These are phyloP conservation scores for Lantana camara DNA, from an alignment of 257 asterid genomes.

Conservation along the genomic window DNA sequence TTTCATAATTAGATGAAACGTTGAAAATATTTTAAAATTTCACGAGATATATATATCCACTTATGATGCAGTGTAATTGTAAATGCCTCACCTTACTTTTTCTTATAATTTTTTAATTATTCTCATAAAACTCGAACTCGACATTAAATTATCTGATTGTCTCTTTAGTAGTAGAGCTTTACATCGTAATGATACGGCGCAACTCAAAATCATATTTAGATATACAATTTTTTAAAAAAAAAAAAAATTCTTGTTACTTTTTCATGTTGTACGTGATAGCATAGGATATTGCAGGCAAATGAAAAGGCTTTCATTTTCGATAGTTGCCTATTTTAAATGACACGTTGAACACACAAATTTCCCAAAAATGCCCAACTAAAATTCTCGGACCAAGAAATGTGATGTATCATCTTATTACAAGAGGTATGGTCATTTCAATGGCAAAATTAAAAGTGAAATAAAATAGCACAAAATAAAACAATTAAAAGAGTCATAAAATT, in stretches of 20 bases:
- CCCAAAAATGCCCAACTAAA: constrained; percentile 11
- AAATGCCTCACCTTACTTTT: too few species aligned
- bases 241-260: not conserved
- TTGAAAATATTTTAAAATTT: too few species aligned
- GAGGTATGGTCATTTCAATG: constrained; percentile 23
- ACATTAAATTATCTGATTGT: too few species aligned
- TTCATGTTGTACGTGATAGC: not conserved
- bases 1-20: too few species aligned
- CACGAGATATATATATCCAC: too few species aligned
- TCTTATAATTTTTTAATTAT: too few species aligned
- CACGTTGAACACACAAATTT: constrained; percentile 17
- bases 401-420: constrained; percentile 23
- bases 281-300: not conserved
- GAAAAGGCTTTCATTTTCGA: not conserved
- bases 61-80: too few species aligned
- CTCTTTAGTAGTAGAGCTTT: too few species aligned
- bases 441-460: not conserved
- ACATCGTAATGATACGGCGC: too few species aligned
- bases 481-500: constrained; percentile 8
- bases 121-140: too few species aligned
- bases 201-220: too few species aligned
- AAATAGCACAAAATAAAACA: not conserved
- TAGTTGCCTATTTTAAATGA: not conserved
- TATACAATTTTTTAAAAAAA: too few species aligned
- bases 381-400: constrained; percentile 14